Base-by-base conservation (phyloP, 2,329 filamentous ascomycete species). In the Ceratocystis cubensis region DNA sequence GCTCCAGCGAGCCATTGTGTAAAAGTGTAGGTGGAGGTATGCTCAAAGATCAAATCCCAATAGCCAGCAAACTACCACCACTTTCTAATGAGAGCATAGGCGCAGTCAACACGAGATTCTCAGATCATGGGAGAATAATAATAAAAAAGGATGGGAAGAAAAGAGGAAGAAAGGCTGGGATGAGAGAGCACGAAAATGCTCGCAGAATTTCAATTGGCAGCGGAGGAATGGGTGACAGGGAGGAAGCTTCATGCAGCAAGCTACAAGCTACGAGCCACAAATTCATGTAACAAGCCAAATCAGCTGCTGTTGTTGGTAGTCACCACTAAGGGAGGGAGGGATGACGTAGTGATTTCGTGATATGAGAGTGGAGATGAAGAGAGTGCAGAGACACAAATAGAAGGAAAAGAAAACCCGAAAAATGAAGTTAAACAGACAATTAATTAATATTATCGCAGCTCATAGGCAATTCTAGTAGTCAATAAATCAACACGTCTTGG, bases 1-100 rank as follows among this genome's bases (percentile, higher is more conserved):
- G 7, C 59, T 64, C 61, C 64, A 63, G 20, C 66, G 64, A 13
- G 57, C 44, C 66, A 68, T 68, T 44, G 17, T 37, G 37, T 28
- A 28, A 20, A 20, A 8, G 17, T 10, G 3, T n/a, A 20, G 8
- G 28, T 3, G 28, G 6, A 22, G 28, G 53, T 17, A 6, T 17
- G 25, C 50, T 28, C 15, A 8, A 15, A 25, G 17, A 22, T 13
- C 22, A 15, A 53, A 15, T 53, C 6, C 10, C 20, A 53, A 22
- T 15, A 28, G 48, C 5, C 8, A 6, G 17, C 3, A 22, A 28
- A 25, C 17, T 25, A 15, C 20, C 8, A 8, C 22, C 8, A 15
- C 22, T 25, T 53, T 53, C 20, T 53, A 46, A 2, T 20, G 6
- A 46, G 28, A 28, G 2, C 10, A 30, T 37, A 17, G 46, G 15